Evolutionary conservation across 2,329 filamentous ascomycete genomes (phyloP).

Genomic region (Pseudocercospora macadamiae): DNA sequence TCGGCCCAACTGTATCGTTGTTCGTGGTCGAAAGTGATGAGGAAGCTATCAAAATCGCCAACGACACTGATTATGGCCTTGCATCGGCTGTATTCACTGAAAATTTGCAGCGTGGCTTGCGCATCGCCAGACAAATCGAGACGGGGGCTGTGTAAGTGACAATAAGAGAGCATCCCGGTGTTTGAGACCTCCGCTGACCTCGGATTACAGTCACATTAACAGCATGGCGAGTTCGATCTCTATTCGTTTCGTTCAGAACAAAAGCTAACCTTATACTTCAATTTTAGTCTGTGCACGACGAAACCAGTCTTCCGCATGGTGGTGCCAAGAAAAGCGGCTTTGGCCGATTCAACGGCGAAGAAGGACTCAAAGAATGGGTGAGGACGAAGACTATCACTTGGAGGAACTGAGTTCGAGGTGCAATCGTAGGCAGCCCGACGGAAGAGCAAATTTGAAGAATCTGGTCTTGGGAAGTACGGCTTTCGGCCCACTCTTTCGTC

Average conservation of each 20-base stretch:
- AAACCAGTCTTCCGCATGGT: constrained; percentile 49
- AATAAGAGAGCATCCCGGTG: no score
- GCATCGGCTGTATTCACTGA: constrained; percentile 70
- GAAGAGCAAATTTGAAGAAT: no score
- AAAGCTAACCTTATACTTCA: no score
- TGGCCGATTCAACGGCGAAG: constrained; percentile 49
- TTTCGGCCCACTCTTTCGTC: no score
- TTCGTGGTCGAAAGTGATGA: constrained; percentile 67
- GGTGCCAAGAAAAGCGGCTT: constrained; percentile 52
- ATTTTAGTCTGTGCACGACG: constrained; percentile 53
- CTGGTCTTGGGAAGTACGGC: no score
- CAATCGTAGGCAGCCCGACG: no score
- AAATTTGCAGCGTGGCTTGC: constrained; percentile 56
- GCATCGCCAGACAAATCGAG: constrained; percentile 52
- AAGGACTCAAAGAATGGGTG: constrained; percentile 52
- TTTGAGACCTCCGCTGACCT: no score
- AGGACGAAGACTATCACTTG: constrained; percentile 38
- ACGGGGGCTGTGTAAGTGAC: constrained; percentile 64
- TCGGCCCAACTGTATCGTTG: constrained; percentile 72
- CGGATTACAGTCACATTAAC: no score
- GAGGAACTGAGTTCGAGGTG: not conserved
- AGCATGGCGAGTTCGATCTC: no score
- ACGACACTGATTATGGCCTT: constrained; percentile 79
- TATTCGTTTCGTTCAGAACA: no score
- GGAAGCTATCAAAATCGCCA: constrained; percentile 71